Conservation (phyloP, 2,329 filamentous ascomycete genomes). For the Cytospora paraplurivora region DNA sequence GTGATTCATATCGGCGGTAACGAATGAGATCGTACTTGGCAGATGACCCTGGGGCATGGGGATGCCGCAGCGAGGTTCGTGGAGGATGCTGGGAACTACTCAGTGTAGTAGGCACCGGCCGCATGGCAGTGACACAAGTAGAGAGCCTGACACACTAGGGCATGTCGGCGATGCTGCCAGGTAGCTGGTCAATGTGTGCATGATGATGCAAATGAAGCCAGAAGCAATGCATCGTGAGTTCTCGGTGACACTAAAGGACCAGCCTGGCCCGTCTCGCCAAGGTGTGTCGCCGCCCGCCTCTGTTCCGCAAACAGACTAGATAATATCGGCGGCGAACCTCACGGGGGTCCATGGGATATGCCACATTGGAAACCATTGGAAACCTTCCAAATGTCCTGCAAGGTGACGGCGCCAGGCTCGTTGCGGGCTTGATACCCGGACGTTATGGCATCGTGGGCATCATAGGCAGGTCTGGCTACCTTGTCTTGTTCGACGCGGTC, state of each 20-base stretch:
- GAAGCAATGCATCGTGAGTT: slow-evolving; percentile 24
- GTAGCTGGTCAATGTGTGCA: slow-evolving; percentile 11
- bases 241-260: slow-evolving; percentile 17
- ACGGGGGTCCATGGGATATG: neutral
- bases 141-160: slow-evolving; percentile 1
- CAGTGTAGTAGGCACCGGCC: neutral
- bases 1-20: neutral
- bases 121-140: slow-evolving; percentile 7
- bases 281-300: slow-evolving; percentile 16
- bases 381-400: neutral
- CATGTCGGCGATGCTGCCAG: neutral
- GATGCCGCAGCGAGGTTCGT: neutral
- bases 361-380: neutral
- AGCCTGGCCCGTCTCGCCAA: slow-evolving; percentile 20
- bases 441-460: neutral
- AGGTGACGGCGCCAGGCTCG: slow-evolving; percentile 1
- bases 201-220: slow-evolving; percentile 27
- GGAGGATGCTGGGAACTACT: too few species aligned
- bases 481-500: too few species aligned
- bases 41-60: neutral
- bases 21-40: neutral
- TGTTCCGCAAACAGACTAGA: slow-evolving; percentile 17
- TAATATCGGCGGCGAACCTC: neutral
- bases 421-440: slow-evolving; percentile 1
- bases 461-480: too few species aligned